Conservation (phyloP, 305 asterid species). For the Solanum hybrid region DNA sequence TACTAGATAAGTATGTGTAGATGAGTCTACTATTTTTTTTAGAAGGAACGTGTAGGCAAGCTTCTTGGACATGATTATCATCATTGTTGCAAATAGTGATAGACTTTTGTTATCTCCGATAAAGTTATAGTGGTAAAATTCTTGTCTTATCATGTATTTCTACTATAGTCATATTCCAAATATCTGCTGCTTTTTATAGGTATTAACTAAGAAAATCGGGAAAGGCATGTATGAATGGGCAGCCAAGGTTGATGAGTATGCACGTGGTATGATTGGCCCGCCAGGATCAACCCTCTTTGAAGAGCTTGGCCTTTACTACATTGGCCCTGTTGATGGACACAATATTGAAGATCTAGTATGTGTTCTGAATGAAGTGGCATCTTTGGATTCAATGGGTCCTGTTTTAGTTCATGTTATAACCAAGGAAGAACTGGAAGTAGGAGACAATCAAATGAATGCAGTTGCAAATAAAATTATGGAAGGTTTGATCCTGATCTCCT, state of each 20-base stretch:
- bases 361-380: conserved; percentile 68
- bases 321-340: conserved; percentile 89
- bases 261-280: conserved; percentile 87
- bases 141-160: not conserved
- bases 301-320: conserved; percentile 87
- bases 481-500: conserved; percentile 24
- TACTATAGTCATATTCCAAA: conserved; percentile 5
- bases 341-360: conserved; percentile 77
- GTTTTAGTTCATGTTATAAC: conserved; percentile 82
- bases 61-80: not conserved
- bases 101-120: not conserved
- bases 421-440: conserved; percentile 34
- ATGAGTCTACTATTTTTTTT: not conserved
- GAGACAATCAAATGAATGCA: conserved; percentile 17
- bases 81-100: not conserved
- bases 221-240: conserved; percentile 90
- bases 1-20: not conserved
- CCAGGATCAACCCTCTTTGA: conserved; percentile 84
- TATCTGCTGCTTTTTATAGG: conserved; percentile 32
- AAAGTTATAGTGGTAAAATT: not conserved
- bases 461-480: conserved; percentile 15
- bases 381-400: conserved; percentile 81
- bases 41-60: not conserved
- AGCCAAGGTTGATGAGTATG: conserved; percentile 87
- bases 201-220: conserved; percentile 67